Percentiles rank a stretch among this genome's conserved stretches.
phyloP scores from a whole-genome alignment of 2,329 filamentous ascomycete genomes.

The Ophiostoma triangulosporum region DNA sequence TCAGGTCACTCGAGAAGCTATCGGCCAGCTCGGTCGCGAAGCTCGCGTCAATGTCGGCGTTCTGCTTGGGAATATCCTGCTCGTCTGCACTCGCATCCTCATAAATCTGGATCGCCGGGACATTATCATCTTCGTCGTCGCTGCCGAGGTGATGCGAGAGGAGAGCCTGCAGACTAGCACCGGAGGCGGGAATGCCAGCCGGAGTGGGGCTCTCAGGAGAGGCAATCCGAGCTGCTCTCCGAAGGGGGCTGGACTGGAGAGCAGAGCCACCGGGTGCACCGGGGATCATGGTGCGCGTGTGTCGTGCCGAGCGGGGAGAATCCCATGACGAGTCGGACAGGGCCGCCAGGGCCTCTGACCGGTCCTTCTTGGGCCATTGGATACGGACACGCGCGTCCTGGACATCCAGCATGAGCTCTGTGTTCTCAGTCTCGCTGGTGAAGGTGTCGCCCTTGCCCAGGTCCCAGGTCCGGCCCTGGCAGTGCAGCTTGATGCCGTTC shows the following conservation, averaged over 20 bases:
- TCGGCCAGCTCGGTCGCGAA: slow-evolving; percentile 37
- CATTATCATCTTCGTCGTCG: slow-evolving; percentile 18
- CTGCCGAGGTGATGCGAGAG: slow-evolving; percentile 23
- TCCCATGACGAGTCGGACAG: slow-evolving; percentile 61
- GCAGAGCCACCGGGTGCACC: slow-evolving; percentile 16
- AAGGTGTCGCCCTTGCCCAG: slow-evolving; percentile 80
- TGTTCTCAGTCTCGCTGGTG: slow-evolving; percentile 73
- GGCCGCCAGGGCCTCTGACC: slow-evolving; percentile 26
- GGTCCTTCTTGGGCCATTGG: slow-evolving; percentile 57
- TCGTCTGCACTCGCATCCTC: slow-evolving; percentile 54
- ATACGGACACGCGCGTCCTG: slow-evolving; percentile 84
- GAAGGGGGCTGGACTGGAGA: slow-evolving; percentile 47
- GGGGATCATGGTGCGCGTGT: slow-evolving; percentile 16
- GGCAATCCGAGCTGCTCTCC: slow-evolving; percentile 42
- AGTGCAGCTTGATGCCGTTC: slow-evolving; percentile 91
- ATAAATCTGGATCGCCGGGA: slow-evolving; percentile 48
- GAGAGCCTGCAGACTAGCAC: slow-evolving; percentile 29
- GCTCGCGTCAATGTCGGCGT: slow-evolving; percentile 24
- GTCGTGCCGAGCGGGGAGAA: slow-evolving; percentile 29
- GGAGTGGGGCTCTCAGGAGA: slow-evolving; percentile 62
- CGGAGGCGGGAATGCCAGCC: slow-evolving; percentile 27
- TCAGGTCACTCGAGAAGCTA: slow-evolving; percentile 45
- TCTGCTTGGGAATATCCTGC: slow-evolving; percentile 27
- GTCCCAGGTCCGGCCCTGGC: slow-evolving; percentile 75
- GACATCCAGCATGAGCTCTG: slow-evolving; percentile 90